These are phyloP conservation scores for Ogataea glucozyma DNA, from an alignment of 805 yeast species.

Conservation along the genomic window DNA sequence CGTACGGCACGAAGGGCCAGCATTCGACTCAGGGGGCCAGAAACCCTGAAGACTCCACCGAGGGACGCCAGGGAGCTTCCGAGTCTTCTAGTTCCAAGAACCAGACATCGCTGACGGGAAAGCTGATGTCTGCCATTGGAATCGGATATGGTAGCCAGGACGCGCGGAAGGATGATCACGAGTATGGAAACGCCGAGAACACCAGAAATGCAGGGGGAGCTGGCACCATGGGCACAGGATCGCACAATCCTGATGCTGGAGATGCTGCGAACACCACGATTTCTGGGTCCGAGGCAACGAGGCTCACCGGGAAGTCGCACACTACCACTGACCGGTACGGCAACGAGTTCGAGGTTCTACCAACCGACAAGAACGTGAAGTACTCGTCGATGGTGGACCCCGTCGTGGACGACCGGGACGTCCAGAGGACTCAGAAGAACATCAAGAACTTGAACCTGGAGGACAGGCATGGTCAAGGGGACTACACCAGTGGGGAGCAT, in stretches of 20 bases:
- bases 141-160: slow-evolving; percentile 7
- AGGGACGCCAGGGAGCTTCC: neutral
- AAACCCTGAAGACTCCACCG: neutral
- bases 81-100: neutral
- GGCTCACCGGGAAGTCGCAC: slow-evolving; percentile 10
- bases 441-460: neutral
- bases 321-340: slow-evolving; percentile 11
- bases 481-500: no score
- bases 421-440: slow-evolving; percentile 9
- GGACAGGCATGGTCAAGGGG: no score
- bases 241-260: neutral
- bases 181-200: neutral
- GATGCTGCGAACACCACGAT: slow-evolving; percentile 16
- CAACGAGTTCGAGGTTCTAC: slow-evolving; percentile 17
- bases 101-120: slow-evolving; percentile 14
- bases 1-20: slow-evolving; percentile 1
- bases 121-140: slow-evolving; percentile 20
- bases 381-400: slow-evolving; percentile 34
- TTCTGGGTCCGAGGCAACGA: slow-evolving; percentile 12
- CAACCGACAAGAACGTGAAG: slow-evolving; percentile 19
- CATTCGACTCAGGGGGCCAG: neutral
- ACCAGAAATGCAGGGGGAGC: neutral
- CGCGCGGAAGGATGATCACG: neutral
- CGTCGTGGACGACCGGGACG: slow-evolving; percentile 23
- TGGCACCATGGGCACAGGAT: neutral